Conservation (phyloP, 352 stramenopile genomes). For the Globisporangium canariense region DNA sequence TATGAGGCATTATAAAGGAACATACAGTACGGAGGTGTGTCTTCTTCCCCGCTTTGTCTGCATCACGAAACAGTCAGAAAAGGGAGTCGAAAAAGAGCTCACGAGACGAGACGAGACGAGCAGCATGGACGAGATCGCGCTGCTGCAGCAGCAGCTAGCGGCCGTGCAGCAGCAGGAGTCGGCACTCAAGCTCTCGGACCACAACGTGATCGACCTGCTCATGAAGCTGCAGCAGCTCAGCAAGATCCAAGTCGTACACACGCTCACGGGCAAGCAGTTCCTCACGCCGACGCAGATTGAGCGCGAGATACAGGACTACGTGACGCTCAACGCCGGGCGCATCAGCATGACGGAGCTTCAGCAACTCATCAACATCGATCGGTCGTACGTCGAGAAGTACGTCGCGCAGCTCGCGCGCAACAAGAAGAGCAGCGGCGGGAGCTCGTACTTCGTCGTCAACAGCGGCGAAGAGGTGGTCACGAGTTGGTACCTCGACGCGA, state of each 20-base stretch:
- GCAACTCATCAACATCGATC: conserved; percentile 68
- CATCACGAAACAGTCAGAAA: not conserved
- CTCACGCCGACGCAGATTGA: conserved; percentile 70
- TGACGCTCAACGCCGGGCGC: conserved; percentile 61
- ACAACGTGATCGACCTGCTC: conserved; percentile 80
- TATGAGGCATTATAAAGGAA: not conserved
- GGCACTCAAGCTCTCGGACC: conserved; percentile 76
- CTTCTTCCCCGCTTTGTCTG: not conserved
- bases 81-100: not conserved
- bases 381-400: conserved; percentile 64
- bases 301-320: conserved; percentile 70
- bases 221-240: conserved; percentile 69
- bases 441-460: conserved; percentile 61
- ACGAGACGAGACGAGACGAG: not conserved
- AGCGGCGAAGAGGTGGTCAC: conserved; percentile 76
- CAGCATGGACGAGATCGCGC: conserved; percentile 78
- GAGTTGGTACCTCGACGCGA: conserved; percentile 78
- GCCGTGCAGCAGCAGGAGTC: conserved; percentile 76
- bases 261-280: conserved; percentile 77
- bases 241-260: conserved; percentile 80
- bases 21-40: not conserved
- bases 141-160: conserved; percentile 76
- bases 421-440: conserved; percentile 22
- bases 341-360: conserved; percentile 66
- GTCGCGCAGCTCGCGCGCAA: conserved; percentile 39